Conservation (phyloP, 2,329 filamentous ascomycete genomes). For the Cladosporium velox region DNA sequence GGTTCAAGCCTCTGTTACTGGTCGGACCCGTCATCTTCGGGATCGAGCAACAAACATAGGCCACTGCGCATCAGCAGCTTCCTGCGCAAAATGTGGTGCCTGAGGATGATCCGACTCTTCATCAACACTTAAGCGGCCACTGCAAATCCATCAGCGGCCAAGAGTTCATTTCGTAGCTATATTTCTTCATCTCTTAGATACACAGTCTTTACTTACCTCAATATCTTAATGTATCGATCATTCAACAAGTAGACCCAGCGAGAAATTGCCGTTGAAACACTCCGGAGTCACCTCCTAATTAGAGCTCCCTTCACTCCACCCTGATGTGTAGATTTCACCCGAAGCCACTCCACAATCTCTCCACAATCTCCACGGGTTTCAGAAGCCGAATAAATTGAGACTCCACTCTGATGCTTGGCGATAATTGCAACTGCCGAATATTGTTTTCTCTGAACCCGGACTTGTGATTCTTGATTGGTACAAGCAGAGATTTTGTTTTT, state of each 20-base stretch:
- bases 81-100: too few relatives aligned
- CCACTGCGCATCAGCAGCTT: too few relatives aligned
- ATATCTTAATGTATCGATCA: neutral
- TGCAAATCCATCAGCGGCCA: neutral
- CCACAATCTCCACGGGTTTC: neutral
- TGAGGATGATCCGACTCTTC: neutral
- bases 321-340: neutral
- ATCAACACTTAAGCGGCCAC: neutral
- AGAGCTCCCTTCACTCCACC: too few relatives aligned
- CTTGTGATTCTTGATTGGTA: neutral
- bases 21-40: neutral
- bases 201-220: neutral
- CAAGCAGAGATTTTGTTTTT: neutral
- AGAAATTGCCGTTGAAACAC: too few relatives aligned
- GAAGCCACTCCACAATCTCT: neutral
- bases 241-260: neutral
- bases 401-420: neutral
- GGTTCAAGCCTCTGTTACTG: neutral
- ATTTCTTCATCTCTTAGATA: neutral
- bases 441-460: neutral
- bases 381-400: neutral
- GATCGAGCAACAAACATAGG: too few relatives aligned
- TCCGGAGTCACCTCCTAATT: neutral
- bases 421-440: neutral
- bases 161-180: neutral